Evolutionary conservation across 768 basidiomycete genomes (phyloP).

Genomic region (Suillus sp.): DNA sequence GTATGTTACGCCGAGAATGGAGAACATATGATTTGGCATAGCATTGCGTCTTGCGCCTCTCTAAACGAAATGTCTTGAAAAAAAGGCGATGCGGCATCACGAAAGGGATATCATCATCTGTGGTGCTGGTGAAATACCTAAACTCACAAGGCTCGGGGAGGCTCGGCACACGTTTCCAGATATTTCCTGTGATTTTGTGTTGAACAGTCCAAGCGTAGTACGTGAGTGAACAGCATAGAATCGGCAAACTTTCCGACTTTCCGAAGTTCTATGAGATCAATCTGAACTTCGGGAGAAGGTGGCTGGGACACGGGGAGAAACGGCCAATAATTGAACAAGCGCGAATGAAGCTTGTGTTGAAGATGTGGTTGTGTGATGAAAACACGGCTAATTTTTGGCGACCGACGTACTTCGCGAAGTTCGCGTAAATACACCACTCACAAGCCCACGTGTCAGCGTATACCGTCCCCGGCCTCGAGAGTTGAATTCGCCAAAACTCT

Average conservation of each 20-base stretch:
- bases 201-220: neutral
- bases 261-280: neutral
- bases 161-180: neutral
- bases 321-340: neutral
- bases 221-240: no score
- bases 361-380: neutral
- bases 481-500: neutral
- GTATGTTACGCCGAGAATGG: slow-evolving; percentile 46
- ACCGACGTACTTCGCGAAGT: neutral
- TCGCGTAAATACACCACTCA: neutral
- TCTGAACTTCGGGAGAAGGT: neutral
- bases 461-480: neutral
- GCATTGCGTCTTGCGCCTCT: slow-evolving; percentile 24
- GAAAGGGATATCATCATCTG: neutral
- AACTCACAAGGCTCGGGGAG: neutral
- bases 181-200: neutral
- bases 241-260: neutral
- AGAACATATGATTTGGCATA: slow-evolving; percentile 32
- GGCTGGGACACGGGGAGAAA: neutral
- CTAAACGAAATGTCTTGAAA: neutral
- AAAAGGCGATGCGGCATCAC: neutral
- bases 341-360: neutral
- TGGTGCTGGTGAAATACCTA: neutral
- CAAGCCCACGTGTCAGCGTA: neutral
- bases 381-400: neutral